A percentile compares a stretch with the other conserved stretches of the same genome.
Evolutionary conservation across 352 stramenopile species (phyloP).

Genomic region (Nothophytophthora sp.): DNA sequence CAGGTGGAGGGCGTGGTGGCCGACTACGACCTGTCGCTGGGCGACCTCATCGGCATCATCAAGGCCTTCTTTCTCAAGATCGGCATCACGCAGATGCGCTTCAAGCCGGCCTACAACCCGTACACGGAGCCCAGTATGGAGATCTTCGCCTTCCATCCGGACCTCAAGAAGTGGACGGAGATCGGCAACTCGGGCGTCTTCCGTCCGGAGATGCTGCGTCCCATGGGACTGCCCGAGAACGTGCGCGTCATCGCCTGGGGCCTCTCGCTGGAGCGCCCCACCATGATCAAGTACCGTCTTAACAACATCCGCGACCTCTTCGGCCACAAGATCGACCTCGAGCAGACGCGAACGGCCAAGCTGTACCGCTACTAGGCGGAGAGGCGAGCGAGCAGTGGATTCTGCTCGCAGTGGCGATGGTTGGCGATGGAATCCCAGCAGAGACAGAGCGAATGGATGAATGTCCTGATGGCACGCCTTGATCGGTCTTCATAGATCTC

Average conservation of each 20-base stretch:
- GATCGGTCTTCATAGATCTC: too few relatives aligned
- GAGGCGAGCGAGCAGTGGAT: too few relatives aligned
- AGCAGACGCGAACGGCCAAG: conserved; percentile 93
- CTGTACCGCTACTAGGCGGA: conserved; percentile 79
- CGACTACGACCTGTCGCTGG: conserved; percentile 98
- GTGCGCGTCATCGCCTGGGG: conserved; percentile 99
- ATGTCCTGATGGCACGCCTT: conserved; percentile 5
- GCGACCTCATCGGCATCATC: conserved; percentile 99
- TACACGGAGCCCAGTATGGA: conserved; percentile 99
- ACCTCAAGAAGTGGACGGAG: conserved; percentile 99
- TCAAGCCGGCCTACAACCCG: conserved; percentile 99
- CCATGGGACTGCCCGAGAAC: conserved; percentile 99
- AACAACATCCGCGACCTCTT: conserved; percentile 99
- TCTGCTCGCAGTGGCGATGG: conserved; percentile 10
- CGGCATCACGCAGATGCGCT: conserved; percentile 97
- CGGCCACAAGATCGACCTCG: conserved; percentile 99
- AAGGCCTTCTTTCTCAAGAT: conserved; percentile 99
- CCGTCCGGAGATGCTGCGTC: conserved; percentile 98
- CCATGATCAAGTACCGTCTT: conserved; percentile 99
- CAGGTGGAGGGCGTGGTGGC: conserved; percentile 99
- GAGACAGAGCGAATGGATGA: conserved; percentile 1
- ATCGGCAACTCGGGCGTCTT: conserved; percentile 99
- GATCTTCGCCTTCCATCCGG: conserved; percentile 99
- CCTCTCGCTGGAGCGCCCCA: conserved; percentile 98
- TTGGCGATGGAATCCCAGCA: conserved; percentile 2